Conservation (phyloP, 2,329 filamentous ascomycete genomes). For the Xylariaceae sp. region DNA sequence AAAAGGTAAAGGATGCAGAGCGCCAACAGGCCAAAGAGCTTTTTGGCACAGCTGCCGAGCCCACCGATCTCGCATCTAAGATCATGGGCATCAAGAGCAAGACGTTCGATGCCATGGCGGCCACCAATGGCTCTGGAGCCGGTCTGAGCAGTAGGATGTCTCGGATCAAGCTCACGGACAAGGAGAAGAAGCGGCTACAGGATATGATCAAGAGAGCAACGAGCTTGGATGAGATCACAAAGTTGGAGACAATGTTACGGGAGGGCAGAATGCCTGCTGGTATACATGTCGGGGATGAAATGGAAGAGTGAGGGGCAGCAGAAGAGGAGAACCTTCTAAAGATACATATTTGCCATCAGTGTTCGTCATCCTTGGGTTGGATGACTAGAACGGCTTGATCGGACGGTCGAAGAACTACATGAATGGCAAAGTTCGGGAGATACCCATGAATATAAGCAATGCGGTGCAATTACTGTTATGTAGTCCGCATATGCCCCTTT, state of each 20-base stretch:
- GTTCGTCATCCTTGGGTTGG: too few relatives aligned
- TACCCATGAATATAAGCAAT: slow-evolving; percentile 23
- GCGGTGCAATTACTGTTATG: slow-evolving; percentile 1
- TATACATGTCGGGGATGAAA: slow-evolving; percentile 51
- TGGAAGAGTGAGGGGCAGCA: slow-evolving; percentile 54
- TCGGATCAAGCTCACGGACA: slow-evolving; percentile 79
- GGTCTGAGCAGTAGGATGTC: slow-evolving; percentile 60
- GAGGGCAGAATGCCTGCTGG: slow-evolving; percentile 80
- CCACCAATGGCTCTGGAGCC: slow-evolving; percentile 41
- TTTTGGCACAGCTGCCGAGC: slow-evolving; percentile 70
- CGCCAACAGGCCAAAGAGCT: slow-evolving; percentile 70
- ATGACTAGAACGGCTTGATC: too few relatives aligned
- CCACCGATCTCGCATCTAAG: slow-evolving; percentile 75
- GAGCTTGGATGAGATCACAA: slow-evolving; percentile 84
- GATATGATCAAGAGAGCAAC: slow-evolving; percentile 84
- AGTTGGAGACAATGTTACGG: slow-evolving; percentile 84
- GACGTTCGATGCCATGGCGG: slow-evolving; percentile 58
- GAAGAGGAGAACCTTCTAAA: background rate
- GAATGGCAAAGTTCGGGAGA: slow-evolving; percentile 13
- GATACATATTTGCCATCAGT: too few relatives aligned
- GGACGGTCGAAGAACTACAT: too few relatives aligned
- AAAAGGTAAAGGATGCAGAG: slow-evolving; percentile 86
- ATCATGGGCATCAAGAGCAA: slow-evolving; percentile 83
- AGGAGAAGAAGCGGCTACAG: slow-evolving; percentile 80
- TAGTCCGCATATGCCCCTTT: too few relatives aligned